These are phyloP conservation scores for Gloeophyllum trabeum DNA, from an alignment of 768 basidiomycete species.

Conservation along the genomic window DNA sequence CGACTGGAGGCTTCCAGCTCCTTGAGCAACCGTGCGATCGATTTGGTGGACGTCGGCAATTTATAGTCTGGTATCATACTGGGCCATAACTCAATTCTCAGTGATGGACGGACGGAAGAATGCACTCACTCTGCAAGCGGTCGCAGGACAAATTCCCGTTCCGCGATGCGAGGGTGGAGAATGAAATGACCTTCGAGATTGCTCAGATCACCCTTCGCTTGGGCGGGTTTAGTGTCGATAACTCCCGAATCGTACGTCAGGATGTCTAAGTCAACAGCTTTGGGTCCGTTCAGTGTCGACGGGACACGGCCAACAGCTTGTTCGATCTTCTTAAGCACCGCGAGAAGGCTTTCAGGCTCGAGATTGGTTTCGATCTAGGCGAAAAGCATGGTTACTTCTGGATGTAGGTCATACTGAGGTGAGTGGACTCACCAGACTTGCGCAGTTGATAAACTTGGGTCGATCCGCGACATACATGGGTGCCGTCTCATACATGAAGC, in stretches of 20 bases:
- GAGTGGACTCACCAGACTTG: constrained; percentile 60
- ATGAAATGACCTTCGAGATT: constrained; percentile 59
- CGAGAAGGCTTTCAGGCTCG: constrained; percentile 43
- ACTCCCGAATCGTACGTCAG: constrained; percentile 54
- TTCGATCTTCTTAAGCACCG: constrained; percentile 66
- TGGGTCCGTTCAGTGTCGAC: constrained; percentile 75
- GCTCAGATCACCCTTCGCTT: constrained; percentile 29
- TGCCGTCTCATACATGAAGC: constrained; percentile 85
- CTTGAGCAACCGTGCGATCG: constrained; percentile 34
- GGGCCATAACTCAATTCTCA: background rate
- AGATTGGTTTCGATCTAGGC: constrained; percentile 77
- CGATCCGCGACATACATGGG: constrained; percentile 97
- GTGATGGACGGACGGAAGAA: background rate
- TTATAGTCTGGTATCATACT: constrained; percentile 74
- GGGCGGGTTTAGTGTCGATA: constrained; percentile 44
- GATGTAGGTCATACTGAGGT: too few relatives aligned
- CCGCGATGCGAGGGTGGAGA: constrained; percentile 67
- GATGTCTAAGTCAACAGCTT: constrained; percentile 85
- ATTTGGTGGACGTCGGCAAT: constrained; percentile 47
- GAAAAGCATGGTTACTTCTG: too few relatives aligned
- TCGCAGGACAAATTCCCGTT: constrained; percentile 87
- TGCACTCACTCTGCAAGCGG: constrained; percentile 75
- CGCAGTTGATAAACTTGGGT: constrained; percentile 80
- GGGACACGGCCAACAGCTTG: constrained; percentile 63
- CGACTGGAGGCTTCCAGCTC: constrained; percentile 22